phyloP scores from a whole-genome alignment of 2,329 filamentous ascomycete species.

The Epichloe glyceriae region DNA sequence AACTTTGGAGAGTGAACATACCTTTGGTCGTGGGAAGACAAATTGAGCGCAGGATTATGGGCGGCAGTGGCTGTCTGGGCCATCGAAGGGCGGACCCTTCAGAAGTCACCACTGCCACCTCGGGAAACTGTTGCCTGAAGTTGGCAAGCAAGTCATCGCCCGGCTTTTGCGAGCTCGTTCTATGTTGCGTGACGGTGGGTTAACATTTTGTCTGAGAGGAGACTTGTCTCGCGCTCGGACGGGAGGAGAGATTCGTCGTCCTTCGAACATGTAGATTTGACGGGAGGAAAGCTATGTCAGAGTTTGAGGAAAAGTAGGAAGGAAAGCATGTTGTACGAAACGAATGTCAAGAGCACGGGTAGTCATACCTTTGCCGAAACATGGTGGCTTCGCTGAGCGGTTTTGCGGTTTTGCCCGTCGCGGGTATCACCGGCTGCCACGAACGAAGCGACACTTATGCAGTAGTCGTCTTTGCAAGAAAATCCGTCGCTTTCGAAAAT shows the following conservation, averaged over 20 bases:
- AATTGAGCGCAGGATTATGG: slow-evolving; percentile 12
- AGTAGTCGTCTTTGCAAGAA: neutral
- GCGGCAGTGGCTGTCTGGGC: slow-evolving; percentile 19
- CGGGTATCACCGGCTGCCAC: neutral
- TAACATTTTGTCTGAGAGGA: neutral
- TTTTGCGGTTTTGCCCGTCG: neutral
- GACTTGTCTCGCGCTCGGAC: neutral
- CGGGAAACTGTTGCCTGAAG: slow-evolving; percentile 73
- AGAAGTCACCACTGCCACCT: slow-evolving; percentile 46
- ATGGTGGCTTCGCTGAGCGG: slow-evolving; percentile 5
- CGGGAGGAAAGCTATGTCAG: neutral
- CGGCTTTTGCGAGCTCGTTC: slow-evolving; percentile 69
- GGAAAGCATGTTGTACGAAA: neutral
- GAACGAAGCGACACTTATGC: neutral
- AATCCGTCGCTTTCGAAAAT: neutral
- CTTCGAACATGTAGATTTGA: neutral
- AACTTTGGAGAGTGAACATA: slow-evolving; percentile 9
- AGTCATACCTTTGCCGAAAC: slow-evolving; percentile 10
- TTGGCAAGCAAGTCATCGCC: slow-evolving; percentile 67
- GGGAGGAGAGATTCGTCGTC: neutral
- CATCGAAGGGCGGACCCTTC: slow-evolving; percentile 27
- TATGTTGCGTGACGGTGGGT: slow-evolving; percentile 16
- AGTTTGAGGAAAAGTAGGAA: neutral
- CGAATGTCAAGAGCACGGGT: neutral
- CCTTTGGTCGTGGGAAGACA: slow-evolving; percentile 15